Base-by-base conservation (phyloP, 2,329 filamentous ascomycete species). In the Emmonsiellopsis sp. region DNA sequence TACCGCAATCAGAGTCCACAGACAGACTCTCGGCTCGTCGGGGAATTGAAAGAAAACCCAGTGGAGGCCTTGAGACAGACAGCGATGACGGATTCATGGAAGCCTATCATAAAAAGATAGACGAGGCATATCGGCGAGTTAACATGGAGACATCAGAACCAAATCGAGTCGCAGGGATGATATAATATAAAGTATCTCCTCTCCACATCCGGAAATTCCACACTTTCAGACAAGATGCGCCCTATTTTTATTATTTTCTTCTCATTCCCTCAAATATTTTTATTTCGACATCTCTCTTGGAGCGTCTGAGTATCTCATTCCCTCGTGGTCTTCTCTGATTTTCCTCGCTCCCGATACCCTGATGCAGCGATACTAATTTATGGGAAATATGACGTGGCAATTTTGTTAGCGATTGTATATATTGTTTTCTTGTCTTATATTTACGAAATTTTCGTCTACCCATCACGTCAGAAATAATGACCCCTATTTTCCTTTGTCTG, bases 61-160 rank as follows among this genome's bases (percentile, higher is more conserved):
- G 21, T 13, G 42, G 42, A 2, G n/a, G 42, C 11, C 2, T 27
- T 31, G 50, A 52, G 32, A 37, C 32, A 11, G 49, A 51, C 6
- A 33, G 49, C 40, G 49, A 43, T 31, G 40, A 43, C 40, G 40
- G 27, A n/a, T 51, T 42, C 13, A 42, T 43, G 49, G 49, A 42
- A 21, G 40, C 39, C 8, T 27, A 43, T 42, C 40, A 51, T 42
- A 51, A 11, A 17, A 42, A 36, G 50, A 46, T 39, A 27, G 42
- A 52, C 2, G 42, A 44, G n/a, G 42, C 42, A 6, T 52, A 52
- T 33, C 39, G 50, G 13, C 42, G 50, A 17, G 17, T 17, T 13
- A 52, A 52, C 42, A 46, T 45, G 32, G 50, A 39, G 13, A 31
- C 50, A 17, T 13, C 42, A 8, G 49, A 42, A 27, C 37, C 37